A percentile compares a stretch with the other conserved stretches of the same genome.
Evolutionary conservation across 2,329 filamentous ascomycete genomes (phyloP).

Genomic region (Periconia sp.): DNA sequence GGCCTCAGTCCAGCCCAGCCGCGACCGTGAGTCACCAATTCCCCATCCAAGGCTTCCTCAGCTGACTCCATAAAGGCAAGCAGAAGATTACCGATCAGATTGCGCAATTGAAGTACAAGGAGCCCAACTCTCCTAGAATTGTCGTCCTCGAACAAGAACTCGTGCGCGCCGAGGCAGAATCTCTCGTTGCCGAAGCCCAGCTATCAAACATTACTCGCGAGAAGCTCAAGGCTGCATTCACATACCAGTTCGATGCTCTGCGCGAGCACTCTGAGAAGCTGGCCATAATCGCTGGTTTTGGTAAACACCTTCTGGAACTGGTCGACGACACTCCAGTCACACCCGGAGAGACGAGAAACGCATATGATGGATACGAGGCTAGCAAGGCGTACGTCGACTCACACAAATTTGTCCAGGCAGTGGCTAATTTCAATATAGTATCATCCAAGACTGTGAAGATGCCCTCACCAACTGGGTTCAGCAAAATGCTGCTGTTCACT

Average conservation of each 20-base stretch:
- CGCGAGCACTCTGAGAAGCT: slow-evolving; percentile 98
- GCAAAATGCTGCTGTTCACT: slow-evolving; percentile 84
- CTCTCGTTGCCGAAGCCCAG: slow-evolving; percentile 97
- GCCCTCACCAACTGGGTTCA: slow-evolving; percentile 96
- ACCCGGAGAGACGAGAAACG: slow-evolving; percentile 91
- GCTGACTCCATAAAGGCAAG: slow-evolving; percentile 68
- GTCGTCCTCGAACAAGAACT: slow-evolving; percentile 98
- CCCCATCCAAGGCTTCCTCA: neutral
- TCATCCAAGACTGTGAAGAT: slow-evolving; percentile 99
- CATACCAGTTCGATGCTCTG: slow-evolving; percentile 96
- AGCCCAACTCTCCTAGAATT: slow-evolving; percentile 96
- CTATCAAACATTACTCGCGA: slow-evolving; percentile 99
- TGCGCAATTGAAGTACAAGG: slow-evolving; percentile 98
- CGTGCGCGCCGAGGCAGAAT: slow-evolving; percentile 96
- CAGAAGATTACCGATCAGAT: slow-evolving; percentile 99
- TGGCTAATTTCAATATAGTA: slow-evolving; percentile 56
- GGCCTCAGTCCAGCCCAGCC: slow-evolving; percentile 95
- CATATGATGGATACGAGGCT: slow-evolving; percentile 97
- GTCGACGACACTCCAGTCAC: slow-evolving; percentile 97
- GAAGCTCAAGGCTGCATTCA: slow-evolving; percentile 98
- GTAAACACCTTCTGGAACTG: slow-evolving; percentile 96
- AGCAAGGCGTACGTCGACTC: slow-evolving; percentile 74
- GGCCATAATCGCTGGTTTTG: slow-evolving; percentile 95
- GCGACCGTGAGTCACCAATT: slow-evolving; percentile 74
- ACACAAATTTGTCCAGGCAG: neutral